Evolutionary conservation across 1,284 basidiomycete genomes (phyloP), one percentile per base, ranked within the genome.

Genomic region (Lignosus rhinocerotis): DNA sequence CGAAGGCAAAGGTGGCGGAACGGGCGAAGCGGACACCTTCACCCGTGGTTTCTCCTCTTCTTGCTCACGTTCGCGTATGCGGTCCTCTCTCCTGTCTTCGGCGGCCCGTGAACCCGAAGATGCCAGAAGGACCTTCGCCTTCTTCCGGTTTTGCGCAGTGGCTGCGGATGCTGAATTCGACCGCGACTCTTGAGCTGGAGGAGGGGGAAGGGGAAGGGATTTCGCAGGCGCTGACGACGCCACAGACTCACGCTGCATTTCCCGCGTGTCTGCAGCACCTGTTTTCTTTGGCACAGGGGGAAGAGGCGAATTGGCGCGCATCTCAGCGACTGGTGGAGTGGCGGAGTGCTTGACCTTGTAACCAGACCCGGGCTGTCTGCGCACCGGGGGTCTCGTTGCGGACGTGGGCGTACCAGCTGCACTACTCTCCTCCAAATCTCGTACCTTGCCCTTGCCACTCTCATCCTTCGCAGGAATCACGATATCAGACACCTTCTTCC

Each of bases 401-500:
- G 51, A 68, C 56, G 48, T 54, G 4, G 67, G 59, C 2, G 65
- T 63, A 14, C 56, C 59, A 34, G 58, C 66, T 11, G 53, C 38
- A 25, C 61, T 52, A 55, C 63, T 58, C 34, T 69, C 60, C 38
- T 64, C 62, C 4, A 53, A 7, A 17, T 63, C 62, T 3, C 64
- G 65, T 33, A 68, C 69, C 39, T 72, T 72, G n/a, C 74, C 75
- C 51, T 73, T 78, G 30, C 64, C 59, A 55, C 83, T 78, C 69
- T 87, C 84, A 65, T 86, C 81, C 71, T 81, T 86, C 69, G 81
- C 78, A 61, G 71, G 73, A 25, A 83, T 75, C 39, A 70, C 58
- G 59, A 80, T 80, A 12, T 75, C 74, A 53, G 78, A 79, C 1
- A 66, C 73, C 56, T 76, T 63, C 60, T 63, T 69, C 47, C 61